Evolutionary conservation across 352 stramenopile species (phyloP), one percentile per base, ranked within the genome.

Genomic region (Chrysophaeum taylorii): DNA sequence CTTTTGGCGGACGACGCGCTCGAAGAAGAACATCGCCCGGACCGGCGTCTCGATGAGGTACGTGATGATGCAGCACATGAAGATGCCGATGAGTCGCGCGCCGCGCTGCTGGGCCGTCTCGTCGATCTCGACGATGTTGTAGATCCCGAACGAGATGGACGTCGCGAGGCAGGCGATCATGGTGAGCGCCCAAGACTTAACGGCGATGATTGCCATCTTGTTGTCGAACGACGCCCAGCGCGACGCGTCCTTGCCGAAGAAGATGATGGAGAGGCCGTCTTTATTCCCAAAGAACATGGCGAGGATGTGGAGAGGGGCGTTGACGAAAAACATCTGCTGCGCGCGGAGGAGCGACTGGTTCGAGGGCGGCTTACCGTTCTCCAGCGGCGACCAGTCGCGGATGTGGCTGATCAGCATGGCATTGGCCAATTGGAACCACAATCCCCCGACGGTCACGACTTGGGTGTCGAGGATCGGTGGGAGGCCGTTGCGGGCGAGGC

Each of bases 271-370:
- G 29, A 37, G n/a, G 53, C 53, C 33, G 53, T 64, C 53, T 9
- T 31, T 4, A 9, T 4, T 39, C 27, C 53, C 53, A 16, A 42
- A 41, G 53, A 35, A 38, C 9, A 64, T 64, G 15, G 53, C 53
- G 16, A 64, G n/a, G 4, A 41, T 5, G 33, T 64, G 53, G 15
- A 64, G 53, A 25, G 53, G 53, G 27, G 53, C 53, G 27, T 25
- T 64, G 29, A 64, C 27, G 53, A 64, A 64, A n/a, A 64, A 64
- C 53, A 64, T 64, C 53, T 64, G 53, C 53, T 64, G 53, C 27
- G 53, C 16, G 9, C 53, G 15, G 7, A 64, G 33, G 4, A 64
- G 33, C 27, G 29, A 37, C 27, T 12, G 5, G 27, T 64, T 25
- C 7, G 27, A 25, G 15, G 53, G 53, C 53, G 15, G 7, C 53